Conservation (phyloP, 306 rosid genomes). For the Castanea crenata region DNA sequence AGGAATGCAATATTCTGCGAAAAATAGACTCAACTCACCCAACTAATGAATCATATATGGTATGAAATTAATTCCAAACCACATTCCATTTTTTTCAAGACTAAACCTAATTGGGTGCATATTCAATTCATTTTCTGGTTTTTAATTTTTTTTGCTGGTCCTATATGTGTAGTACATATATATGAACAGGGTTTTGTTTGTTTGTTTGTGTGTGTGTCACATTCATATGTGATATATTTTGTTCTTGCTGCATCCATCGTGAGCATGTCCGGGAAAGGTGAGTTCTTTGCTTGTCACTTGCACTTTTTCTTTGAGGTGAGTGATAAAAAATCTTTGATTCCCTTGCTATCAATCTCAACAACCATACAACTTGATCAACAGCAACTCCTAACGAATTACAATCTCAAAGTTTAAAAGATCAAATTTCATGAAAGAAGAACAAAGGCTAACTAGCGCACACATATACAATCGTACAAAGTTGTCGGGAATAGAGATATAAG, state of each 20-base stretch:
- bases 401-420: too few relatives aligned
- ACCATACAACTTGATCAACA: not conserved
- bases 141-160: not conserved
- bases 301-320: not conserved
- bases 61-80: too few relatives aligned
- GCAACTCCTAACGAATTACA: too few relatives aligned
- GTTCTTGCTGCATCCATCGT: constrained; percentile 89
- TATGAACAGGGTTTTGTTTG: not conserved
- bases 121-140: not conserved
- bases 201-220: not conserved
- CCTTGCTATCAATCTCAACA: not conserved
- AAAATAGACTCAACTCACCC: too few relatives aligned
- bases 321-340: not conserved
- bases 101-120: not conserved
- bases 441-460: too few relatives aligned
- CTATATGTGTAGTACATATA: not conserved
- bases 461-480: not conserved
- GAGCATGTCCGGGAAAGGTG: constrained; percentile 94
- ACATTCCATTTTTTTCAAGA: not conserved
- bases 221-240: constrained; percentile 49
- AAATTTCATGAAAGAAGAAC: not conserved
- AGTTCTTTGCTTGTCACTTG: constrained; percentile 23
- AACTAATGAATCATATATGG: too few relatives aligned
- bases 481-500: too few relatives aligned
- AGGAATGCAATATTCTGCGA: too few relatives aligned